Percentiles rank a stretch among this genome's conserved stretches.
phyloP scores from a whole-genome alignment of 75 land plant species.

The Gnetum montanum region DNA sequence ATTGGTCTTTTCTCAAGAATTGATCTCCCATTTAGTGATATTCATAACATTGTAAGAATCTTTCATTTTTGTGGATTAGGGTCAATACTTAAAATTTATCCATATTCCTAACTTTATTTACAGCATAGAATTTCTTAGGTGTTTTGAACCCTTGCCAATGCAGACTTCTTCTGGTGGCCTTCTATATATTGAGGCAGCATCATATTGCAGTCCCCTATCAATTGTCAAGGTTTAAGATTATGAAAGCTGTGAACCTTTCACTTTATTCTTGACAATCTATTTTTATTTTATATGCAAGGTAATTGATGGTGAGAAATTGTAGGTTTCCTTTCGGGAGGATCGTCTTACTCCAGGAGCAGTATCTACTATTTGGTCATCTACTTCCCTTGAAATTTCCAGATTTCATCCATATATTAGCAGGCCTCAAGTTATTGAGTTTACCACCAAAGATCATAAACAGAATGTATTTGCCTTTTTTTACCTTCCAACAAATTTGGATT shows the following conservation, averaged over 20 bases:
- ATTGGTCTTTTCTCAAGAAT: constrained; percentile 30
- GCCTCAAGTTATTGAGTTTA: constrained; percentile 81
- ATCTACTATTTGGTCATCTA: constrained; percentile 65
- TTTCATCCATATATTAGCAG: constrained; percentile 60
- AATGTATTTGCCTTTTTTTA: constrained; percentile 89
- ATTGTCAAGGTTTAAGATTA: constrained; percentile 86
- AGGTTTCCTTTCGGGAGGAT: constrained; percentile 49
- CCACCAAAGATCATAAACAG: constrained; percentile 68
- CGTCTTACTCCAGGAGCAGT: constrained; percentile 22
- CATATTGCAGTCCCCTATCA: constrained; percentile 54
- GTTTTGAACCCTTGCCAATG: background rate
- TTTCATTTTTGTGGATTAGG: background rate
- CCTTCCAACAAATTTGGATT: constrained; percentile 69
- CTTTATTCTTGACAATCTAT: too few relatives aligned
- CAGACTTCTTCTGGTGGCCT: constrained; percentile 29
- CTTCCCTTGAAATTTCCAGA: constrained; percentile 35
- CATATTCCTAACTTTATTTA: too few relatives aligned
- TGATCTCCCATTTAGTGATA: constrained; percentile 69
- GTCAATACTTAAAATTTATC: too few relatives aligned
- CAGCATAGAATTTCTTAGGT: background rate
- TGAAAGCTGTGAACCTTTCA: too few relatives aligned
- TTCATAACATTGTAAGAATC: constrained; percentile 51
- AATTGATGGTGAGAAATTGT: too few relatives aligned
- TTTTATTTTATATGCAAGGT: too few relatives aligned
- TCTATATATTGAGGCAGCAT: constrained; percentile 64